Percentiles rank a stretch among this genome's conserved stretches.
Conservation (phyloP, 148 eudicot species). For the Drosera capensis region DNA sequence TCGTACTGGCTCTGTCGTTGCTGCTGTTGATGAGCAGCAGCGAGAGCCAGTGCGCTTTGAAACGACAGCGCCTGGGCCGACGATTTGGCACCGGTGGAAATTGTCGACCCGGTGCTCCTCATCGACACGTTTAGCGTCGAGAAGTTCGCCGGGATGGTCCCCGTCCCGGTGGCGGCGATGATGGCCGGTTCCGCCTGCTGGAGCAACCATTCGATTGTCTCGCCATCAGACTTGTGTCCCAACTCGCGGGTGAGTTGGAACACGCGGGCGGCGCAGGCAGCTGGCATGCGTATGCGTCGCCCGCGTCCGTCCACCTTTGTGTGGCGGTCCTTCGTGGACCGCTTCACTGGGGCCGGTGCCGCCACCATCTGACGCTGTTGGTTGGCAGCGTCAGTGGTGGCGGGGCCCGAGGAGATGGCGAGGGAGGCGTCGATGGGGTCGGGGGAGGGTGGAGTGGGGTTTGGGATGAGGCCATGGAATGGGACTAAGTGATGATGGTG, state of each 20-base stretch:
- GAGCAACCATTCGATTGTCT: conserved; percentile 91
- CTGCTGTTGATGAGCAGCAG: no score
- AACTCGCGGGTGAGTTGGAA: conserved; percentile 89
- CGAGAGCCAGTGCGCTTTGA: no score
- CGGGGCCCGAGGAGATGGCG: conserved; percentile 7
- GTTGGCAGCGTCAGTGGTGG: background rate
- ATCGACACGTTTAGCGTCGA: conserved; percentile 76
- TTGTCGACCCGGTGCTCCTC: conserved; percentile 68
- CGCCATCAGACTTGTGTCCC: conserved; percentile 92
- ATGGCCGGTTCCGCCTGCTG: conserved; percentile 94
- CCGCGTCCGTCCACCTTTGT: conserved; percentile 97
- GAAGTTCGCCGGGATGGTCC: conserved; percentile 89
- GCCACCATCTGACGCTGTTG: conserved; percentile 19
- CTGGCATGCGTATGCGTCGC: conserved; percentile 91
- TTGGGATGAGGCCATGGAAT: conserved; percentile 31
- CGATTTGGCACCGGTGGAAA: conserved; percentile 9
- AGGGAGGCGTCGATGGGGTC: conserved; percentile 4
- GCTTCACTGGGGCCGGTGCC: conserved; percentile 51
- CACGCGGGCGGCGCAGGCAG: conserved; percentile 86
- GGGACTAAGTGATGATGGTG: no score
- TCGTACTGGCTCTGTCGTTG: no score
- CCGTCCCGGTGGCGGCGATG: conserved; percentile 95
- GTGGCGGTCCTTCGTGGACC: conserved; percentile 86
- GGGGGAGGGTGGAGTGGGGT: conserved; percentile 10
- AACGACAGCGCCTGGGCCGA: conserved; percentile 29